Evolutionary conservation across 805 yeast genomes (phyloP), one percentile per base, ranked within the genome.

Genomic region (Lachancea lanzarotensis): DNA sequence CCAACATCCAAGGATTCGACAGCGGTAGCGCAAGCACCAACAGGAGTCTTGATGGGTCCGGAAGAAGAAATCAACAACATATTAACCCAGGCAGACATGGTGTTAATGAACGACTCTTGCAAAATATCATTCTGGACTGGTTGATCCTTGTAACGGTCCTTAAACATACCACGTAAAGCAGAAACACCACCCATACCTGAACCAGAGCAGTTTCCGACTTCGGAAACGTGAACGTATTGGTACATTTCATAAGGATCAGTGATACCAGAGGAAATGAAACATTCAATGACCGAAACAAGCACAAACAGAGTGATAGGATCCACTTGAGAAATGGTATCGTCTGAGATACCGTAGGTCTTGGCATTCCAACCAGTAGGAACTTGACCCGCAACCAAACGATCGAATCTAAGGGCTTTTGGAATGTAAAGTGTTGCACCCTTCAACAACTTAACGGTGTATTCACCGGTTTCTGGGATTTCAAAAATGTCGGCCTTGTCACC

Each of bases 171-270:
- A 68, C 95, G 86, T 63, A 93, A 72, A 43, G 99, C 98, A 57
- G 84, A 67, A 59, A 91, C 95, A 83, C 99, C 99, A 72, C 99
- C 99, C 95, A 93, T 91, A 80, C 99, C 99, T 46, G 97, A 89
- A 74, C 99, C 99, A 40, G 96, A 84, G 78, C 98, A 90, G 79
- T 91, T 95, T 74, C 98, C 99, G 56, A 93, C 89, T 71, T 93
- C 98, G 38, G 98, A 89, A 46, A 93, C 95, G 68, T 93, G 99
- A 41, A 95, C 95, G 66, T 93, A 95, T 72, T 91, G 83, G 78
- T 93, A 93, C 77, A 95, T 88, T 74, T 93, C 99, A 67, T 89
- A 93, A 52, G 99, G 98, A 67, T 93, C 98, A 48, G 96, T 88
- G 61, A 93, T 73, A 83, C 99, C 99, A 52, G 97, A 79, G 46